Percentiles rank a stretch among this genome's conserved stretches.
Conservation (phyloP, 345 rosid genomes). For the Syzygium oleosum region DNA sequence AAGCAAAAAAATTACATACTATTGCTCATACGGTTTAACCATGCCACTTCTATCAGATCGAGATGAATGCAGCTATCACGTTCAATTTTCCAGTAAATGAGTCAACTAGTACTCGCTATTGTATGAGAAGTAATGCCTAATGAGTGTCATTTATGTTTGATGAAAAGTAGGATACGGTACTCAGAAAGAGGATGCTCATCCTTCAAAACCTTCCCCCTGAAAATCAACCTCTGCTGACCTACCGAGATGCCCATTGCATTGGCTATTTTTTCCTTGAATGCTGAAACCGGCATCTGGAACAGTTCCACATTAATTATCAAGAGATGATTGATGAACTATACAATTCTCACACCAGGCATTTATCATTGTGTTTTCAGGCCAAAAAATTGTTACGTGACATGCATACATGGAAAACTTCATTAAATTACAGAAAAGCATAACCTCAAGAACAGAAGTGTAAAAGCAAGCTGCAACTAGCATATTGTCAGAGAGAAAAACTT, state of each 20-base stretch:
- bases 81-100: background rate
- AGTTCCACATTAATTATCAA: background rate
- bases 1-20: background rate
- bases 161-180: conserved; percentile 62
- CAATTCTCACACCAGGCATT: background rate
- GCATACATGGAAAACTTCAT: background rate
- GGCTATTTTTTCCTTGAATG: conserved; percentile 88
- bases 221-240: conserved; percentile 85
- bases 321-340: background rate
- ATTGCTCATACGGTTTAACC: background rate
- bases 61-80: background rate
- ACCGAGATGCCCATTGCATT: conserved; percentile 62
- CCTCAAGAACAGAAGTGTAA: background rate
- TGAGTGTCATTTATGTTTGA: background rate
- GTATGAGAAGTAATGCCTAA: background rate
- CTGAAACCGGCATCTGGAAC: conserved; percentile 60
- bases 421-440: background rate
- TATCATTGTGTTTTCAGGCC: background rate
- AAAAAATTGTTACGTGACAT: background rate
- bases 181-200: conserved; percentile 86
- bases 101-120: background rate
- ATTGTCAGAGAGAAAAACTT: background rate
- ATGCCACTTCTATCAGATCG: background rate
- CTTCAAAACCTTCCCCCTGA: conserved; percentile 83
- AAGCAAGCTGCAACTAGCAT: background rate